Conservation (phyloP, 192 early-diverging fungal species). For the Coemansia asiatica region DNA sequence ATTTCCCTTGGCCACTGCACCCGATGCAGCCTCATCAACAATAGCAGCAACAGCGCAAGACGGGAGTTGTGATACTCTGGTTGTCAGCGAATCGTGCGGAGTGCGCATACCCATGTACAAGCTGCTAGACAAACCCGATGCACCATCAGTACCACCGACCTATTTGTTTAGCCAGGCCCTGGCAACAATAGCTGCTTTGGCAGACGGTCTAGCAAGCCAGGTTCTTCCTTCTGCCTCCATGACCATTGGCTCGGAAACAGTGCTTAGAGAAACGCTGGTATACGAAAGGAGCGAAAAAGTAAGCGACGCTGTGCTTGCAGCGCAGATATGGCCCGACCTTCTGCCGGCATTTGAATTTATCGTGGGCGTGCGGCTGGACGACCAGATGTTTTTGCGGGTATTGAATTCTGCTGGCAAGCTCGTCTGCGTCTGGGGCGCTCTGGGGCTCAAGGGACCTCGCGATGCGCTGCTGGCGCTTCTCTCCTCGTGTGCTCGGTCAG, state of each 20-base stretch:
- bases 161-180: slow-evolving; percentile 82
- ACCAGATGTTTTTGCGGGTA: slow-evolving; percentile 72
- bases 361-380: slow-evolving; percentile 76
- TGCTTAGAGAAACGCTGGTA: slow-evolving; percentile 27
- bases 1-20: slow-evolving; percentile 15
- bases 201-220: slow-evolving; percentile 68
- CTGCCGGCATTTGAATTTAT: slow-evolving; percentile 76
- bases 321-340: slow-evolving; percentile 76
- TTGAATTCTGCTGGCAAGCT: slow-evolving; percentile 73
- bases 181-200: slow-evolving; percentile 66
- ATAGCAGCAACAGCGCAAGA: too few relatives aligned
- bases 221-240: slow-evolving; percentile 56
- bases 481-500: slow-evolving; percentile 41
- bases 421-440: slow-evolving; percentile 76
- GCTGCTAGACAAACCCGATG: slow-evolving; percentile 91
- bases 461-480: slow-evolving; percentile 83
- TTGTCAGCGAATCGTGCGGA: slow-evolving; percentile 13
- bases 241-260: slow-evolving; percentile 25
- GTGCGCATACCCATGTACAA: slow-evolving; percentile 66
- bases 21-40: neutral
- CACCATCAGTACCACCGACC: slow-evolving; percentile 83
- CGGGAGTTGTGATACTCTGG: too few relatives aligned
- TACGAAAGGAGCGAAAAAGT: slow-evolving; percentile 9
- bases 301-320: slow-evolving; percentile 70
- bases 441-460: slow-evolving; percentile 74